Conservation (phyloP, 1,284 basidiomycete species). For the Pseudozyma hubeiensis region DNA sequence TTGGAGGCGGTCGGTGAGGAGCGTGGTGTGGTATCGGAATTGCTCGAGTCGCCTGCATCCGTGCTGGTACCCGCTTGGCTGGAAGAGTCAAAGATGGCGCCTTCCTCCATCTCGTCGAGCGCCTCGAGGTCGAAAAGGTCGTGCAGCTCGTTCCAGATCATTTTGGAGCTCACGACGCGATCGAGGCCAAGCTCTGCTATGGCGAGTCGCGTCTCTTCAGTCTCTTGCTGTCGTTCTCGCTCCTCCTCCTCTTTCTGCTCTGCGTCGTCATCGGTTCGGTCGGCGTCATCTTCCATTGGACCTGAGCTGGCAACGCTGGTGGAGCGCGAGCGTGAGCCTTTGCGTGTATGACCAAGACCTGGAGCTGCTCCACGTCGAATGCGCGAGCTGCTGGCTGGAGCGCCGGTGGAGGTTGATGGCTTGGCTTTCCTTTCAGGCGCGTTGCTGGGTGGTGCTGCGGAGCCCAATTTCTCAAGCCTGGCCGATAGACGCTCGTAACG, state of each 20-base stretch:
- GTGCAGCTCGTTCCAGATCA: conserved; percentile 52
- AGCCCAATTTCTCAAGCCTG: conserved; percentile 41
- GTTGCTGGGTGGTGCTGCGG: conserved; percentile 32
- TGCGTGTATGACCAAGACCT: conserved; percentile 7
- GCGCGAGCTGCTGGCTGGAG: conserved; percentile 15
- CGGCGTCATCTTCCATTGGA: conserved; percentile 31
- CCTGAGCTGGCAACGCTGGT: conserved; percentile 40
- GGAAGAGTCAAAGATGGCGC: conserved; percentile 45
- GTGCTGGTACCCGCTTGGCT: conserved; percentile 43
- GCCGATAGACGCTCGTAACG: conserved; percentile 28
- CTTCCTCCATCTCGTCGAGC: conserved; percentile 57
- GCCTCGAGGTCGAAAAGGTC: conserved; percentile 57
- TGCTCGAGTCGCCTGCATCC: conserved; percentile 30
- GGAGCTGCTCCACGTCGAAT: conserved; percentile 16
- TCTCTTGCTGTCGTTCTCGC: conserved; percentile 34
- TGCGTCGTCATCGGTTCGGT: conserved; percentile 36
- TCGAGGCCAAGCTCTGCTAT: conserved; percentile 44
- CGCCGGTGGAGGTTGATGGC: conserved; percentile 11
- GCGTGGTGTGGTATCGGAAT: conserved; percentile 23
- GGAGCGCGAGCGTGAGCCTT: conserved; percentile 43
- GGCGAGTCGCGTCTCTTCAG: conserved; percentile 28
- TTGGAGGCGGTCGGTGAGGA: conserved; percentile 10
- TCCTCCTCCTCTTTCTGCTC: conserved; percentile 41
- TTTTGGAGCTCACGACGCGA: conserved; percentile 22
- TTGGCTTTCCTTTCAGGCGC: conserved; percentile 27